Base-by-base conservation (phyloP, 192 early-diverging fungal genomes). In the Haplosporangium gracile region DNA sequence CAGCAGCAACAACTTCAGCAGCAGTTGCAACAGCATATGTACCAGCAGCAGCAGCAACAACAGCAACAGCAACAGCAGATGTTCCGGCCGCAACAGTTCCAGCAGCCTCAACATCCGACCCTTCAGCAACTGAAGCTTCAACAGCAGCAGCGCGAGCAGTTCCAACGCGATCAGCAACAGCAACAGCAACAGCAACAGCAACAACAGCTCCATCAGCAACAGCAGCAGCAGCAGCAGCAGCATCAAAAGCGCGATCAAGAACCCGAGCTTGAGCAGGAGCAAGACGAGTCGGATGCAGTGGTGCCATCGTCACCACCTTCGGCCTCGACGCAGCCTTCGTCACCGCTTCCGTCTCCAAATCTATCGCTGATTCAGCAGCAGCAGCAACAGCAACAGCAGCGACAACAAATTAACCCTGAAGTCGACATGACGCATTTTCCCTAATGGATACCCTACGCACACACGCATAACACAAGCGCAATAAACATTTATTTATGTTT, bases 61-160 rank as follows among this genome's bases (percentile, higher is more conserved):
- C 74, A n/a, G 32, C 45, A 70, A 5, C 69, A 74, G 29, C 80
- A 75, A 32, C 83, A 75, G 51, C 80, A 82, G 39, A 39, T 72
- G 26, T 75, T 72, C 29, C 74, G 74, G 34, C 83, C 77, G 39
- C 73, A 79, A 43, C 77, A 77, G 29, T 79, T 73, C 22, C 76
- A 57, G 43, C 82, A 47, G n/a, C 77, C 77, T 7, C 83, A 80
- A 22, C 83, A 85, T 40, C 83, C 74, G 8, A 85, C 82, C 11
- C 45, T 78, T n/a, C 79, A 80, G 70, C 84, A 86, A 26, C 18
- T 78, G 65, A 73, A 86, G 65, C 84, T 81, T 24, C 78, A 80
- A 20, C 70, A 72, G 22, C 70, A 73, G 34, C 70, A 65, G 47
- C 43, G 43, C 15, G 49, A 85, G 36, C 83, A 80, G 26, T 74